Base-by-base conservation (phyloP, 2,329 filamentous ascomycete species). In the Neurospora sp. region DNA sequence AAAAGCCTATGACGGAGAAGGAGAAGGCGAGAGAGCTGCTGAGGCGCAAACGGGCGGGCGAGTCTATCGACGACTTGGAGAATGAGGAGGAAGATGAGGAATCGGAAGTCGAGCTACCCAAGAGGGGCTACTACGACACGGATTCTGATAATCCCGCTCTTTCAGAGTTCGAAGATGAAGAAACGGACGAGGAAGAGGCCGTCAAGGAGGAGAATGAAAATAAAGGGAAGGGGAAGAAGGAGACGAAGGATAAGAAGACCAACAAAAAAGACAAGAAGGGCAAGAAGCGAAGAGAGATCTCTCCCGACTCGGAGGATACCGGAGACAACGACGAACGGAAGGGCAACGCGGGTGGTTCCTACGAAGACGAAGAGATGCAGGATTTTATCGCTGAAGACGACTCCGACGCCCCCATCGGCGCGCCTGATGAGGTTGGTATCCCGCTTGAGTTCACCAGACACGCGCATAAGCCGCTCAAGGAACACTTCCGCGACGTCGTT, bases 401-500 rank as follows among this genome's bases (percentile, higher is more conserved):
- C 17, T 70, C 70, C 41, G 84, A 83, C 62, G 80, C 78, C 0
- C 80, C 85, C 6, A 78, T 91, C 0, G 88, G 88, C 1, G 87
- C 86, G 0, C 87, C 86, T 1, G 80, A 83, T 10, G 78, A 81
- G 1, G 69, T 73, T 6, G 82, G 83, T 3, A 87, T 92, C 2
- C 92, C 92, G 0, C 82, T 94, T 0, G 82, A 91, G 74, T 93
- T 92, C 77, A 91, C 89, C 0, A 80, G 84, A 3, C 85, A 90
- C 70, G 85, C 87, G 0, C 88, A 89, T 72, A 89, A 89, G 74
- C 90, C 90, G 67, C 81, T 89, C 0, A 89, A 88, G 73, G 88
- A 92, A 46, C 87, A 93, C 67, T 95, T 95, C 81, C 87, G 86
- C 66, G 88, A 89, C 74, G 90, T 88, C 0, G 83, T 95, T 1